Evolutionary conservation across 148 eudicot species (phyloP).

Genomic region (Camellia lanceoleosa): DNA sequence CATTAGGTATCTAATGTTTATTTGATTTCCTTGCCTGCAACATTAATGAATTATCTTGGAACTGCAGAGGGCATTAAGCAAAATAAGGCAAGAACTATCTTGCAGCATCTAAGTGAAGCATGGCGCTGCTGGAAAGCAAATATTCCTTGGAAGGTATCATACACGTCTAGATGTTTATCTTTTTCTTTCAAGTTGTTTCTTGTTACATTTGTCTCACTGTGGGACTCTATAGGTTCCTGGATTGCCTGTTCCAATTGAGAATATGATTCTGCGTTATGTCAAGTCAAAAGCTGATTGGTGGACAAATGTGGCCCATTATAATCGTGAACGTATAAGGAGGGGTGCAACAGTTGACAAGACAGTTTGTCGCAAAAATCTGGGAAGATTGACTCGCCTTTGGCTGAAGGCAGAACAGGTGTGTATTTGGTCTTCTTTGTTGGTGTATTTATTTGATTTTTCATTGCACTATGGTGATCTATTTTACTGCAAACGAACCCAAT

Average conservation of each 20-base stretch:
- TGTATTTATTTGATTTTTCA: not conserved
- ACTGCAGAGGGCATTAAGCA: slow-evolving; percentile 89
- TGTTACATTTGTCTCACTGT: slow-evolving; percentile 16
- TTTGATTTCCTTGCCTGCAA: not conserved
- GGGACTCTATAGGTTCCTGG: slow-evolving; percentile 63
- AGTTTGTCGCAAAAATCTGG: slow-evolving; percentile 95
- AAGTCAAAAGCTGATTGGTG: slow-evolving; percentile 99
- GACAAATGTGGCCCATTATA: slow-evolving; percentile 99
- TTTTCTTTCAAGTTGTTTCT: not conserved
- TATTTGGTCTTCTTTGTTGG: not conserved
- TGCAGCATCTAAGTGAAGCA: slow-evolving; percentile 99
- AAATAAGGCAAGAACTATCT: slow-evolving; percentile 93
- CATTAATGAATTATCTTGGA: not conserved
- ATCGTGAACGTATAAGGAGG: slow-evolving; percentile 97
- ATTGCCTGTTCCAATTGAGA: slow-evolving; percentile 95
- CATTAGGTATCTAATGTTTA: not conserved
- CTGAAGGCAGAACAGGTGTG: slow-evolving; percentile 91
- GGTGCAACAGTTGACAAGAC: slow-evolving; percentile 99
- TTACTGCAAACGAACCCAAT: not conserved
- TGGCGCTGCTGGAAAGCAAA: slow-evolving; percentile 99
- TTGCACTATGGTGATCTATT: not conserved
- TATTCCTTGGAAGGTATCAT: slow-evolving; percentile 89
- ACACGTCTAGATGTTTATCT: not conserved
- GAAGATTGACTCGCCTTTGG: slow-evolving; percentile 99
- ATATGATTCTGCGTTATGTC: slow-evolving; percentile 99